These are phyloP conservation scores for Phytophthora quininea DNA, from an alignment of 352 stramenopile species.

Conservation along the genomic window DNA sequence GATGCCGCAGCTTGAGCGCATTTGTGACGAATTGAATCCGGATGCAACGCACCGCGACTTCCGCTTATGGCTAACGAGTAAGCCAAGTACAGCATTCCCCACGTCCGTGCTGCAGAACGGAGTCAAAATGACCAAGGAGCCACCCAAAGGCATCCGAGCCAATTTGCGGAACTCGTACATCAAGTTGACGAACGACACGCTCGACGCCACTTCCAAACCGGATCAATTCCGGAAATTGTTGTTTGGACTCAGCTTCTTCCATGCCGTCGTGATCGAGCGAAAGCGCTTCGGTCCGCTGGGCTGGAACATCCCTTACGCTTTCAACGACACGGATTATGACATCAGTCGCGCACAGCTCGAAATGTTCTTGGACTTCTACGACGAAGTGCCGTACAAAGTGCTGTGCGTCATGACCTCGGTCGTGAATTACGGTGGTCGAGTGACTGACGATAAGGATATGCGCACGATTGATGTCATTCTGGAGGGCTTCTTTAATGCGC, in stretches of 20 bases:
- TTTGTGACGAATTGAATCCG: slow-evolving; percentile 91
- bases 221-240: slow-evolving; percentile 93
- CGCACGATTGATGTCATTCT: slow-evolving; percentile 91
- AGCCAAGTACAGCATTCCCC: slow-evolving; percentile 82
- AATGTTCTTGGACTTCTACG: slow-evolving; percentile 90
- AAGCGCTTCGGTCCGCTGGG: slow-evolving; percentile 95
- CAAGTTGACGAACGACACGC: slow-evolving; percentile 90
- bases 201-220: slow-evolving; percentile 88
- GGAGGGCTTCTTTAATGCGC: slow-evolving; percentile 87
- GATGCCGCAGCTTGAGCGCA: slow-evolving; percentile 94
- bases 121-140: slow-evolving; percentile 98
- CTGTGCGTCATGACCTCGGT: slow-evolving; percentile 93
- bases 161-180: slow-evolving; percentile 96
- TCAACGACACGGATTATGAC: slow-evolving; percentile 96
- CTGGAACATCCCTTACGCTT: slow-evolving; percentile 98
- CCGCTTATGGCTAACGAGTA: slow-evolving; percentile 94
- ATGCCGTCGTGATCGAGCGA: slow-evolving; percentile 93
- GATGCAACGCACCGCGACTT: slow-evolving; percentile 92
- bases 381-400: slow-evolving; percentile 87
- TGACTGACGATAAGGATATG: slow-evolving; percentile 96
- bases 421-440: slow-evolving; percentile 94
- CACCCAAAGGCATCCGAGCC: slow-evolving; percentile 92
- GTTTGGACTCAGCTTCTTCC: slow-evolving; percentile 93
- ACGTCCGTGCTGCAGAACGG: slow-evolving; percentile 94
- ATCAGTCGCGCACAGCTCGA: slow-evolving; percentile 87